Conservation (phyloP, 2,329 filamentous ascomycete genomes). For the Trichoderma hamatum region DNA sequence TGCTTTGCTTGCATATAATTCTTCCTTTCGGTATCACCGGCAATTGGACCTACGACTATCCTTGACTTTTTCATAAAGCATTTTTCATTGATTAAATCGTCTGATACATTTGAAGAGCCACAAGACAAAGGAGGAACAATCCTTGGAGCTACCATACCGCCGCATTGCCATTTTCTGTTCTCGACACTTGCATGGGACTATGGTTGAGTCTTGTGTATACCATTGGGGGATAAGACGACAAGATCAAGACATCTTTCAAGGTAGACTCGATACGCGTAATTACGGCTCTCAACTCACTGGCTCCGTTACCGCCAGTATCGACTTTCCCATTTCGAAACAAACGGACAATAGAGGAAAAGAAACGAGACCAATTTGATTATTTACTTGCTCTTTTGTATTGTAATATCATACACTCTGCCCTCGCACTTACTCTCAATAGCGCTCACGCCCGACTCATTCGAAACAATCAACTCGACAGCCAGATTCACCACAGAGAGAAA, state of each 20-base stretch:
- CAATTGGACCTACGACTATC: neutral
- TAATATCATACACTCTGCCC: neutral
- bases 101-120: neutral
- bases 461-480: neutral
- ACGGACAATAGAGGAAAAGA: neutral
- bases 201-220: conserved; percentile 16
- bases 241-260: neutral
- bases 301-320: neutral
- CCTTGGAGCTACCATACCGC: neutral
- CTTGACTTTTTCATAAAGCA: neutral
- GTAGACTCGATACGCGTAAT: neutral
- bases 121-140: neutral
- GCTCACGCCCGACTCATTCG: neutral
- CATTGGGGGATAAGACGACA: conserved; percentile 3
- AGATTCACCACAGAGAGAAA: neutral
- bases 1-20: neutral
- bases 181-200: neutral
- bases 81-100: neutral
- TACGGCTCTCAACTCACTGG: neutral
- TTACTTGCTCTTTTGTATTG: neutral
- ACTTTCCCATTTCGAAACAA: neutral
- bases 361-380: neutral
- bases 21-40: neutral
- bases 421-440: neutral
- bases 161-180: neutral